Evolutionary conservation across 139 green algal species (phyloP).

Genomic region (Mychonastes homosphaera): DNA sequence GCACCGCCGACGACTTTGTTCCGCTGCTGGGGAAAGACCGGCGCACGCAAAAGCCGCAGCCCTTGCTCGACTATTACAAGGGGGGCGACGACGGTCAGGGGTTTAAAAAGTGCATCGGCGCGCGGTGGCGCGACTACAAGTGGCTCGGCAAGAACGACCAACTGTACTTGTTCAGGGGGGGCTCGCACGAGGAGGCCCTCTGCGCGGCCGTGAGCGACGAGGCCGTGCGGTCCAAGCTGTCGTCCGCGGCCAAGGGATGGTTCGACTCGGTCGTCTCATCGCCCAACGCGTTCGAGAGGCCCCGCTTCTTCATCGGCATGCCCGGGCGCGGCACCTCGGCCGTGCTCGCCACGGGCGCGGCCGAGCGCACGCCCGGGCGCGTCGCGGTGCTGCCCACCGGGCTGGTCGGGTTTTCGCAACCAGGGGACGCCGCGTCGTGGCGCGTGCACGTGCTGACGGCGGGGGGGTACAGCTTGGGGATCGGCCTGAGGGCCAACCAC

Average conservation of each 20-base stretch:
- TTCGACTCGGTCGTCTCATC: conserved; percentile 4
- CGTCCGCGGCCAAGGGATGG: background rate
- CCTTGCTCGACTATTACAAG: conserved; percentile 9
- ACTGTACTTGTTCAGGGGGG: conserved; percentile 1
- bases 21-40: conserved; percentile 6
- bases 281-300: conserved; percentile 8
- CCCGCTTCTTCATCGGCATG: conserved; percentile 10
- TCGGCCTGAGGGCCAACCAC: no score
- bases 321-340: conserved; percentile 1
- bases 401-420: conserved; percentile 1
- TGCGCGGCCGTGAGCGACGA: conserved; percentile 8
- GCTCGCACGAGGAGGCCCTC: conserved; percentile 6
- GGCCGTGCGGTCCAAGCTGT: background rate
- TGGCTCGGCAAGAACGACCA: conserved; percentile 11
- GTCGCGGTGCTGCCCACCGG: conserved; percentile 11
- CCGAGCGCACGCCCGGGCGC: conserved; percentile 4
- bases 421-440: conserved; percentile 9
- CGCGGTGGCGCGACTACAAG: conserved; percentile 14
- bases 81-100: conserved; percentile 12
- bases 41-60: conserved; percentile 8
- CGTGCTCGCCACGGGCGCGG: conserved; percentile 12
- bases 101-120: conserved; percentile 7
- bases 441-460: background rate
- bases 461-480: no score
- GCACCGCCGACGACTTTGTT: conserved; percentile 9